Conservation (phyloP, 2,329 filamentous ascomycete species). For the Aspergillus quadricinctus region DNA sequence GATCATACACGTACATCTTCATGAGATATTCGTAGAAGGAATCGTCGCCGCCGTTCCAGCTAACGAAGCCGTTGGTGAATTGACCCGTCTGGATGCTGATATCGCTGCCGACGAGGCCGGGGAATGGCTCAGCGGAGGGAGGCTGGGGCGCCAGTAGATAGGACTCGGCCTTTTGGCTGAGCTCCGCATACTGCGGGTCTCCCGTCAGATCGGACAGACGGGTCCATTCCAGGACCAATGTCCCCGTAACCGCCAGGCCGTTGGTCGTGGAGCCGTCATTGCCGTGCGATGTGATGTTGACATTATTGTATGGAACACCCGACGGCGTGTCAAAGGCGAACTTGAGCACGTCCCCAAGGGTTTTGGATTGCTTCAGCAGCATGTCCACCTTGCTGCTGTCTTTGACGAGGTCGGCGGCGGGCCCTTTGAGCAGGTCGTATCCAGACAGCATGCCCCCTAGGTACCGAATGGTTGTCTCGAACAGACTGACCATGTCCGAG, state of each 20-base stretch:
- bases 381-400: conserved; percentile 49
- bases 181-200: conserved; percentile 59
- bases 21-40: conserved; percentile 87
- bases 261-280: conserved; percentile 55
- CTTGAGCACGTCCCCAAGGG: conserved; percentile 67
- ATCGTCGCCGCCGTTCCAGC: conserved; percentile 74
- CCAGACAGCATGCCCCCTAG: conserved; percentile 75
- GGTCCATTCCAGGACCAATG: conserved; percentile 79
- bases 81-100: conserved; percentile 62
- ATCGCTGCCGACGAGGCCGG: conserved; percentile 67
- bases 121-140: conserved; percentile 63
- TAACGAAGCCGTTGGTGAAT: conserved; percentile 64
- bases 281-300: conserved; percentile 56
- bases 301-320: conserved; percentile 67
- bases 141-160: conserved; percentile 67
- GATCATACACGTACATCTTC: conserved; percentile 84
- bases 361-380: conserved; percentile 63
- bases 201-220: conserved; percentile 71
- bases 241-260: conserved; percentile 71
- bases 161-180: conserved; percentile 64
- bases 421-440: conserved; percentile 63
- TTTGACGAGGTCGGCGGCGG: conserved; percentile 50
- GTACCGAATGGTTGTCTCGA: conserved; percentile 89
- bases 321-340: conserved; percentile 73
- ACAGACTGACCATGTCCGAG: conserved; percentile 63